Conservation (phyloP, 352 stramenopile genomes). For the Phytophthora nicotianae region DNA sequence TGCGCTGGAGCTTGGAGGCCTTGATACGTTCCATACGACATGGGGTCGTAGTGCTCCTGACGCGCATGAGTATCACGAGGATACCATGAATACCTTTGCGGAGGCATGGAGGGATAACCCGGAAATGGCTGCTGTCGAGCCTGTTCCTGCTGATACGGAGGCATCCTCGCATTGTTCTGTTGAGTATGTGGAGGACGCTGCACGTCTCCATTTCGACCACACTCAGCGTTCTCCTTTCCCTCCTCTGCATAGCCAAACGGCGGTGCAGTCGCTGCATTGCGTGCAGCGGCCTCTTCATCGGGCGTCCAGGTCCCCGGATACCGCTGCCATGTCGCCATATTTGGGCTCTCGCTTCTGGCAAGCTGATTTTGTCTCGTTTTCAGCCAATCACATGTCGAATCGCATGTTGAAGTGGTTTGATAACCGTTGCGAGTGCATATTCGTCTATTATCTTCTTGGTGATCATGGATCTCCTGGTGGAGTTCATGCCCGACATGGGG, state of each 20-base stretch:
- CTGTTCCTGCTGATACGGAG: conserved; percentile 10
- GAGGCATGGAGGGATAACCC: conserved; percentile 5
- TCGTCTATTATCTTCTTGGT: not conserved
- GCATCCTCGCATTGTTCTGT: not conserved
- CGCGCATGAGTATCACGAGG: not conserved
- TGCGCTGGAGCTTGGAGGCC: conserved; percentile 9
- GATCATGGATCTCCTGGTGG: conserved; percentile 65
- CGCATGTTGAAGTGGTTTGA: conserved; percentile 15
- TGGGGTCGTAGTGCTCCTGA: conserved; percentile 1
- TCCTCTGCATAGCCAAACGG: conserved; percentile 1
- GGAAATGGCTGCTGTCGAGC: conserved; percentile 6
- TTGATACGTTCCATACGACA: conserved; percentile 13
- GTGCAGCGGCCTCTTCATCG: conserved; percentile 5
- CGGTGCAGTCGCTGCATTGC: conserved; percentile 16
- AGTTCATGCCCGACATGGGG: conserved; percentile 70
- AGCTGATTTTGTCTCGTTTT: conserved; percentile 4
- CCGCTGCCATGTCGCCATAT: conserved; percentile 27
- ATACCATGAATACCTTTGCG: conserved; percentile 12
- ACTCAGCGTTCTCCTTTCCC: not conserved
- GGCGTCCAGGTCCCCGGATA: conserved; percentile 17
- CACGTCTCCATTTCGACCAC: conserved; percentile 5
- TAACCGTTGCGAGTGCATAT: conserved; percentile 2
- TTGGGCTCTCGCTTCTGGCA: not conserved
- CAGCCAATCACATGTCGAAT: conserved; percentile 4
- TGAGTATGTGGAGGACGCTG: conserved; percentile 12